phyloP scores from a whole-genome alignment of 176 grass and related monocot genomes.

The Oryza brachyantha region DNA sequence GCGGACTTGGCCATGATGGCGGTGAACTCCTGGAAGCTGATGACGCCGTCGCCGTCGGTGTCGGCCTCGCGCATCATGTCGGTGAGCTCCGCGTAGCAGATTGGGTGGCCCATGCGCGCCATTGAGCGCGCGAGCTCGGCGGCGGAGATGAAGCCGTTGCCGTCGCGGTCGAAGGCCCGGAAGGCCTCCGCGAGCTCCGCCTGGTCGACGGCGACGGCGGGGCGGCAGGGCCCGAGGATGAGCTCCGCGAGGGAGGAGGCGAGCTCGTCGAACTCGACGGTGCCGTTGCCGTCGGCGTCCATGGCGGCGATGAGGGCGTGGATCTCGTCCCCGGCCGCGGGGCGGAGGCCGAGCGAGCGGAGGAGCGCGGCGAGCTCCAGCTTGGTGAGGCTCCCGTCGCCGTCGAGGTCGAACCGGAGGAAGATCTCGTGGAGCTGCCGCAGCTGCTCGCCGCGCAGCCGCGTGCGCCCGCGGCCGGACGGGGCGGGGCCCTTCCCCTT shows the following conservation, averaged over 20 bases:
- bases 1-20: constrained; percentile 64
- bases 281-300: constrained; percentile 57
- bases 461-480: constrained; percentile 4
- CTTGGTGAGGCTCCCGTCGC: constrained; percentile 59
- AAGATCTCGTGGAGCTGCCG: constrained; percentile 56
- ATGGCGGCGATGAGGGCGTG: constrained; percentile 50
- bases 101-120: constrained; percentile 57
- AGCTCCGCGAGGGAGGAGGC: constrained; percentile 45
- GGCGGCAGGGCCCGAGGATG: constrained; percentile 45
- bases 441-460: constrained; percentile 52
- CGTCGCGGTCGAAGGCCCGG: constrained; percentile 58
- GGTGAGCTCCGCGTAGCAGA: constrained; percentile 56
- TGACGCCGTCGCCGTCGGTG: constrained; percentile 56
- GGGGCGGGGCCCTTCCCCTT: background rate
- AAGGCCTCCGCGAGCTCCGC: constrained; percentile 60
- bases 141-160: constrained; percentile 64
- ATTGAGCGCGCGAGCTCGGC: constrained; percentile 67
- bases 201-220: constrained; percentile 50
- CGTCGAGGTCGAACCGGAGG: constrained; percentile 55
- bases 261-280: constrained; percentile 62
- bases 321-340: constrained; percentile 48
- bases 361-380: constrained; percentile 59
- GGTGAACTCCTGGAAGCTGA: constrained; percentile 63
- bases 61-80: constrained; percentile 68
- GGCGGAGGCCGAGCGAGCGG: constrained; percentile 48